Evolutionary conservation across 768 basidiomycete species (phyloP).

Genomic region (Hericium rajendrae): DNA sequence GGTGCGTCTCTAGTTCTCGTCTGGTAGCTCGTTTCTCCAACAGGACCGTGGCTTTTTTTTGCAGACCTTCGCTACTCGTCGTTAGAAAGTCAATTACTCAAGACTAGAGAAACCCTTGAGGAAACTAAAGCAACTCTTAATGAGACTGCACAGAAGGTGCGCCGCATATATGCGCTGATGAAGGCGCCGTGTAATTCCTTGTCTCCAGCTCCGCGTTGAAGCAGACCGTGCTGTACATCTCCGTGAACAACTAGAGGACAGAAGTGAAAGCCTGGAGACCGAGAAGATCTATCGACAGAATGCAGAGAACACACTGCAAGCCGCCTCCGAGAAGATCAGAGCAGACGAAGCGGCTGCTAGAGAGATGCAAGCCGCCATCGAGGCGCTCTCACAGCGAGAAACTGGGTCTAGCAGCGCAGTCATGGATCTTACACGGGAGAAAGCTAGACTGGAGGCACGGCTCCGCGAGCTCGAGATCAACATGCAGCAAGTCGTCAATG

Average conservation of each 20-base stretch:
- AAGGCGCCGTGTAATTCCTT: not conserved
- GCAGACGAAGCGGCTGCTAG: constrained; percentile 6
- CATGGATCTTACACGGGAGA: constrained; percentile 42
- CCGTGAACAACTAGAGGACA: constrained; percentile 6
- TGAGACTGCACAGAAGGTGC: constrained; percentile 10
- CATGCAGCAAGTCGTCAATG: constrained; percentile 25
- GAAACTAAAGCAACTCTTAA: constrained; percentile 11
- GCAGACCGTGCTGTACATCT: constrained; percentile 10
- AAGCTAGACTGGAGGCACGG: constrained; percentile 43
- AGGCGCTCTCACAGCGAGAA: constrained; percentile 8
- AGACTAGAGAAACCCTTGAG: constrained; percentile 4
- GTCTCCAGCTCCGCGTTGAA: constrained; percentile 7
- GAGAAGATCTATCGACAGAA: constrained; percentile 12
- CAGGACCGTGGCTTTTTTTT: not conserved
- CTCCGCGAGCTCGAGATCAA: constrained; percentile 48
- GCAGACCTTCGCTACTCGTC: constrained; percentile 10
- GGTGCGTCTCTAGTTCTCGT: not conserved
- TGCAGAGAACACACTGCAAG: constrained; percentile 5
- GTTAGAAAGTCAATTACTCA: constrained; percentile 10
- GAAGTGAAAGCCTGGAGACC: constrained; percentile 7
- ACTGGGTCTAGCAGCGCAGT: constrained; percentile 2
- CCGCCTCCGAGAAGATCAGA: constrained; percentile 6
- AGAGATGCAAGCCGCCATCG: constrained; percentile 11
- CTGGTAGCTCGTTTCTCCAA: not conserved
- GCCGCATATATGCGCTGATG: not conserved